Evolutionary conservation across 345 rosid genomes (phyloP), one percentile per base, ranked within the genome.

Genomic region (Syzygium oleosum): DNA sequence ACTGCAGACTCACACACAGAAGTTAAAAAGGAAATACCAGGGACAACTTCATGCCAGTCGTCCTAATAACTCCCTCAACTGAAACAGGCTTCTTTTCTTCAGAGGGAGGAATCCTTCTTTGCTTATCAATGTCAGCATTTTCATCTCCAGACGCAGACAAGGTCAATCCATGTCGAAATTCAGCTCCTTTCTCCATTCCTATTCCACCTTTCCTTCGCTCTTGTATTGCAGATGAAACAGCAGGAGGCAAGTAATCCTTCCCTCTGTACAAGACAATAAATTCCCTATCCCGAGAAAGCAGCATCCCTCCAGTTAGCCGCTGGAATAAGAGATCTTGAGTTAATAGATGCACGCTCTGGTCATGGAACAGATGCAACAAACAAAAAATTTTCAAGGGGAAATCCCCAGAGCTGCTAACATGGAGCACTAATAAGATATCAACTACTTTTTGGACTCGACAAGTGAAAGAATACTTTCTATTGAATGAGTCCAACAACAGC

Each of bases 211-310:
- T 94, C 91, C 96, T 95, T 91, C 96, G 93, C 89, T 95, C 95
- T 92, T 93, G 92, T 90, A 97, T 94, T 85, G 96, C 97, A 87
- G 94, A 94, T 89, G 99, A 96, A 91, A 94, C 99, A 52, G 95
- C 97, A 87, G 91, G 90, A 17, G 98, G 99, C 83, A 97, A 94
- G 92, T 96, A 97, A 94, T 97, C 99, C 90, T 97, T 97, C 90
- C 99, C 99, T 90, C 99, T 91, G 90, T 97, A 97, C 85, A 96
- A 90, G 87, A 92, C 96, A 91, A 96, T 93, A 90, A 93, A 95
- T 87, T 96, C 99, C 87, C 91, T 94, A 90, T 97, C 98, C 90
- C 99, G 92, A 86, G 98, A 91, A 52, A 97, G 93, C 89, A 97
- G 90, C 86, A 91, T 91, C 88, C 98, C 99, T 91, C 98, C 98